Percentiles rank a stretch among this genome's conserved stretches.
Evolutionary conservation across 768 basidiomycete species (phyloP).

Genomic region (Trametes cubensis): DNA sequence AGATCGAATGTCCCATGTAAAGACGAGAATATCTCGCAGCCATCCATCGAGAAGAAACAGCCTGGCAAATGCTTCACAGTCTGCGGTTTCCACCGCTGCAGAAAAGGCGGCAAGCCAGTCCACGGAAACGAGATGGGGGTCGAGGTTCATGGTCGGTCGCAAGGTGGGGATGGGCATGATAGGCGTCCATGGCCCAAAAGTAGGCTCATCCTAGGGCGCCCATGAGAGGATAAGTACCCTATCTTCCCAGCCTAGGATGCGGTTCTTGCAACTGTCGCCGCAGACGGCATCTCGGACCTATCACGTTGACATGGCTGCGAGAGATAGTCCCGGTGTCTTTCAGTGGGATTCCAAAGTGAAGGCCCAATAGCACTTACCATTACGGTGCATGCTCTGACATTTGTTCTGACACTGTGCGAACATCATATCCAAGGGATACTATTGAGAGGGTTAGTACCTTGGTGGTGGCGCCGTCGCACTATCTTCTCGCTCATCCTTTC

Average conservation of each 20-base stretch:
- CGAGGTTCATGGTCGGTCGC: slow-evolving; percentile 6
- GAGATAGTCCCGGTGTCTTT: background rate
- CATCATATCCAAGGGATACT: too few species aligned
- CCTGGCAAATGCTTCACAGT: slow-evolving; percentile 29
- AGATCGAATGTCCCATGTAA: slow-evolving; percentile 47
- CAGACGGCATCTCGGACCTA: background rate
- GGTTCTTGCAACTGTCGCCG: background rate
- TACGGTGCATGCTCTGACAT: too few species aligned
- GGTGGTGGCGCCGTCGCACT: too few species aligned
- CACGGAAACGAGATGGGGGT: slow-evolving; percentile 23
- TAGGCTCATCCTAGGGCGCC: background rate
- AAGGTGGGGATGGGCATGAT: background rate
- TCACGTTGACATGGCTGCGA: background rate
- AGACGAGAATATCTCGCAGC: slow-evolving; percentile 46
- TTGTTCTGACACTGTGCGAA: too few species aligned
- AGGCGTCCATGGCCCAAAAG: background rate
- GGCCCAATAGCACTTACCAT: background rate
- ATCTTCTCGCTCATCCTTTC: too few species aligned
- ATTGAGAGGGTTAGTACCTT: too few species aligned
- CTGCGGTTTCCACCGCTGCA: slow-evolving; percentile 22
- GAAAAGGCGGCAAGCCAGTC: slow-evolving; percentile 37
- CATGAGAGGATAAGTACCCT: background rate
- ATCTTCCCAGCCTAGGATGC: background rate
- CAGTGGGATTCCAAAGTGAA: background rate
- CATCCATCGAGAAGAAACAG: slow-evolving; percentile 41